Conservation (phyloP, 768 basidiomycete genomes). For the Tremella mesenterica region DNA sequence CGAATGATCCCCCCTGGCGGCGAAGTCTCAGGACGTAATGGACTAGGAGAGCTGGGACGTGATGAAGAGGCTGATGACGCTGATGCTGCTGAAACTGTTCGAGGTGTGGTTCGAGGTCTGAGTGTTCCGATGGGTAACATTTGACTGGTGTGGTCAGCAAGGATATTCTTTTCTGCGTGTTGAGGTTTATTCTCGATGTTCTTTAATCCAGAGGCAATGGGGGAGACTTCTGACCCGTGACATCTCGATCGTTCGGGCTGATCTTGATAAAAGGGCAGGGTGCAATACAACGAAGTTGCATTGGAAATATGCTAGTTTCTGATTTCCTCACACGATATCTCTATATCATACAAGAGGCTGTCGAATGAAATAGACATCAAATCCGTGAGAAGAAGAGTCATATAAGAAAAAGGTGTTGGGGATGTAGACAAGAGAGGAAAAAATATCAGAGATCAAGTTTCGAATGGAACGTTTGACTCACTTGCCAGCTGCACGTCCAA, state of each 20-base stretch:
- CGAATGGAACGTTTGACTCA: not conserved
- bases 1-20: constrained; percentile 7
- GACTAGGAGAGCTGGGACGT: constrained; percentile 5
- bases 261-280: too few species aligned
- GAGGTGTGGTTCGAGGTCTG: not conserved
- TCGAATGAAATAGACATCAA: too few species aligned
- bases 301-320: too few species aligned
- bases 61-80: constrained; percentile 4
- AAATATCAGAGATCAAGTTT: not conserved
- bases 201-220: too few species aligned
- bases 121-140: constrained; percentile 3
- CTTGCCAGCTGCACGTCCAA: constrained; percentile 4
- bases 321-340: not conserved
- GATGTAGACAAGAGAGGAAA: not conserved
- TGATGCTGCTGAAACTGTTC: not conserved
- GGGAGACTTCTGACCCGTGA: too few species aligned
- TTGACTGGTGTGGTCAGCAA: not conserved
- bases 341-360: not conserved
- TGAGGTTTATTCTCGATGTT: too few species aligned
- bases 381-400: not conserved
- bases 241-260: too few species aligned
- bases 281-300: too few species aligned
- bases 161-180: too few species aligned
- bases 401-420: not conserved
- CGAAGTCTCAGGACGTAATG: constrained; percentile 7